Base-by-base conservation (phyloP, 768 basidiomycete genomes). In the Plicaturopsis crispa region DNA sequence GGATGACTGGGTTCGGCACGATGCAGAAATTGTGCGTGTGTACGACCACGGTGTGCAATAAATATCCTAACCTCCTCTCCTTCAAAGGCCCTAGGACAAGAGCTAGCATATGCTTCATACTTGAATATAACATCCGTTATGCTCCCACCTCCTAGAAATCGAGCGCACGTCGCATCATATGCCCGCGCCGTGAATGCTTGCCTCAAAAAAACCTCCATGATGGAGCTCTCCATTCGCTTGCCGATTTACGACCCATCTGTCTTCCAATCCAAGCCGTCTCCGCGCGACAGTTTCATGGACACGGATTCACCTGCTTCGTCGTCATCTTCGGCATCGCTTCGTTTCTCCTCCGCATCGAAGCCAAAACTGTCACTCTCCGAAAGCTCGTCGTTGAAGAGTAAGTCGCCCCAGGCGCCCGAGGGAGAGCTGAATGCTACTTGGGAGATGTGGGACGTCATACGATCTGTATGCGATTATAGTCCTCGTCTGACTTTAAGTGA, bases 361-460 rank as follows among this genome's bases (percentile, higher is more conserved):
- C 54, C 55, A 6, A 47, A 34, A 32, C 23, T 40, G 19, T 34
- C 42, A 17, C 47, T 40, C 17, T 43, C 52, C 0, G 36, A 41
- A 8, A 35, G 35, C 39, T 41, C 53, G 31, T 48, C 56, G 19
- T 45, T 59, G 6, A 54, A 61, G 22, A 50, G 37, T 46, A 54
- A 48, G 24, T 51, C 62, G 8, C 49, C 61, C 13, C 60, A 57
- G 24, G 57, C 69, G 13, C 58, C 71, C 30, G 78, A 78, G 47
- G 65, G 62, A 6, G 75, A 81, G 44, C 61, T 86, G 37, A 80
- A 80, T 49, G 73, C 69, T 5, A 89, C 86, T 1, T 99, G 96
- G 94, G 96, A 98, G 57, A 94, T 93, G 78, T 99, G 96, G 96
- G 96, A 98, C 57, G 72, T 84, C 33, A 88, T 99, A 41, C 72